phyloP scores from a whole-genome alignment of 176 grass and related monocot genomes.

The Themeda triandra region DNA sequence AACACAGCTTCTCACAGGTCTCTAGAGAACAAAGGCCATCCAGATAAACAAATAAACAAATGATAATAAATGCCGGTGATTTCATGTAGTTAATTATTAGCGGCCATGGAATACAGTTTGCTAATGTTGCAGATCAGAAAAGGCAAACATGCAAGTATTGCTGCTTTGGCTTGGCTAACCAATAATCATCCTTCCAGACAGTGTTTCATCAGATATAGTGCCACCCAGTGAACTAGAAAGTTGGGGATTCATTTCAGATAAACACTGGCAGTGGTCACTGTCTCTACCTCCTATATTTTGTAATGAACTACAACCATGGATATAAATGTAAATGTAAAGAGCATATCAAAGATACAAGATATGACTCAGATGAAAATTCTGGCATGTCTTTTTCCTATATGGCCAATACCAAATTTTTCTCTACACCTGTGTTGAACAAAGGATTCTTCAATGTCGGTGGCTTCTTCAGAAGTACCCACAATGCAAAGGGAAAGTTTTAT shows the following conservation, averaged over 20 bases:
- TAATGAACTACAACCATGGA: conserved; percentile 10
- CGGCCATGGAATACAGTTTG: background rate
- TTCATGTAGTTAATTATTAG: conserved; percentile 3
- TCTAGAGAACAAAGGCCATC: background rate
- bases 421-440: background rate
- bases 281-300: background rate
- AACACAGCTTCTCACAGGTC: background rate
- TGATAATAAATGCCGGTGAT: background rate
- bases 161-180: conserved; percentile 5
- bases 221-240: background rate
- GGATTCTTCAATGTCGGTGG: conserved; percentile 5
- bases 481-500: conserved; percentile 14
- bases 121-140: conserved; percentile 5
- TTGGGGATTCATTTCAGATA: conserved; percentile 14
- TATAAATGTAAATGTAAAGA: conserved; percentile 5
- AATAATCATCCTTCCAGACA: conserved; percentile 17
- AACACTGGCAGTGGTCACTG: background rate
- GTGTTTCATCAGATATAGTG: conserved; percentile 11
- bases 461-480: conserved; percentile 17
- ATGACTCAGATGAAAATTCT: conserved; percentile 6
- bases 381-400: conserved; percentile 9
- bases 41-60: conserved; percentile 34
- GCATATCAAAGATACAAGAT: conserved; percentile 16
- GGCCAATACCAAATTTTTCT: conserved; percentile 1
- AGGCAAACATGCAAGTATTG: background rate